Evolutionary conservation across 257 asterid species (phyloP).

Genomic region (Galeopsis tetrahit): DNA sequence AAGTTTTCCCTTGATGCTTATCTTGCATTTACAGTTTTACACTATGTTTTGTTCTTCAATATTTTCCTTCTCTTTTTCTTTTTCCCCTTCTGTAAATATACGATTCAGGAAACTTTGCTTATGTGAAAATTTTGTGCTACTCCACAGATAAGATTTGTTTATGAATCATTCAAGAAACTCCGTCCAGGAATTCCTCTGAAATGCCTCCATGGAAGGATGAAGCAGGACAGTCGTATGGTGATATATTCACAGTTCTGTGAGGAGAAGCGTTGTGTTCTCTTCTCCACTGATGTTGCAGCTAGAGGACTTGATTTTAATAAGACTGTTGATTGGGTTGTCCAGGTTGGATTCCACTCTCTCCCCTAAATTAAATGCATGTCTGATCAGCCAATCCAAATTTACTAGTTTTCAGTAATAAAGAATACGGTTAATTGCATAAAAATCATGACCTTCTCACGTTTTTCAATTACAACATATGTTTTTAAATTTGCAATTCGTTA

Average conservation of each 20-base stretch:
- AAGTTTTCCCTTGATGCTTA: neutral
- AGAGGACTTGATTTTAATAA: conserved; percentile 96
- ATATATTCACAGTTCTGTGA: conserved; percentile 82
- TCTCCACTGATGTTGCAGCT: conserved; percentile 89
- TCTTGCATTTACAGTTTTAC: conserved; percentile 19
- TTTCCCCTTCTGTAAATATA: neutral
- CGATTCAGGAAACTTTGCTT: conserved; percentile 21
- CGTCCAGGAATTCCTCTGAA: conserved; percentile 93
- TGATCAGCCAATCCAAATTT: neutral
- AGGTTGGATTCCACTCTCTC: conserved; percentile 52
- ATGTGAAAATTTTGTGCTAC: conserved; percentile 27
- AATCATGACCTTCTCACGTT: too few relatives aligned
- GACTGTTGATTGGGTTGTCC: conserved; percentile 98
- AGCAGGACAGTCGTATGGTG: conserved; percentile 82
- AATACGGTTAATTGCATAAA: neutral
- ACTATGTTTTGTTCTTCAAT: neutral
- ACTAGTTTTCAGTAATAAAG: neutral
- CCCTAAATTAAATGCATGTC: conserved; percentile 1
- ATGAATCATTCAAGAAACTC: conserved; percentile 87
- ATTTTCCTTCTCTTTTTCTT: neutral
- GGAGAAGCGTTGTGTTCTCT: conserved; percentile 59
- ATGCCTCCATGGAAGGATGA: conserved; percentile 93
- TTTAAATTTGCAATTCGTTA: too few relatives aligned
- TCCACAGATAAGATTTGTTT: conserved; percentile 77
- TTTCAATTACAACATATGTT: too few relatives aligned